Conservation (phyloP, 768 basidiomycete genomes). For the Serendipita vermifera region DNA sequence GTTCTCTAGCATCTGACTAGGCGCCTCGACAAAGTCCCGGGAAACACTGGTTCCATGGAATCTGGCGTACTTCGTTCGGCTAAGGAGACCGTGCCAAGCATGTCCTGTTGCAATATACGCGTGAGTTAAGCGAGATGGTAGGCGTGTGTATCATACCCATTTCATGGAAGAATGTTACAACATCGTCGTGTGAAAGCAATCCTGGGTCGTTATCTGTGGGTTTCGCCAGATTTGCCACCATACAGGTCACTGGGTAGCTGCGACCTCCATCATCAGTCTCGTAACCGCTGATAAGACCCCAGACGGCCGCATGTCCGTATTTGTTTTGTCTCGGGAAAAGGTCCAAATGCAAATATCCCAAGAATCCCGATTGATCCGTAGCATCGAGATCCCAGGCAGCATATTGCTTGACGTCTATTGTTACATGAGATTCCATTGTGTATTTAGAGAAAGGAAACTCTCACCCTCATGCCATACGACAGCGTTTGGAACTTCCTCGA, state of each 20-base stretch:
- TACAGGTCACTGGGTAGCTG: constrained; percentile 61
- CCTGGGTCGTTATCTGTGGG: constrained; percentile 68
- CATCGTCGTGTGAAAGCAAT: constrained; percentile 76
- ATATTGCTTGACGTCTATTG: constrained; percentile 65
- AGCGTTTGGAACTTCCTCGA: constrained; percentile 32
- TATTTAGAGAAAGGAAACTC: constrained; percentile 8
- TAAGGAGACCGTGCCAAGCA: constrained; percentile 42
- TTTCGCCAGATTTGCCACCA: constrained; percentile 89
- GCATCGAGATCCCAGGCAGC: constrained; percentile 74
- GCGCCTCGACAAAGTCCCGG: constrained; percentile 78
- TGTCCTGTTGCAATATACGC: constrained; percentile 39
- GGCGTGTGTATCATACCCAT: not conserved
- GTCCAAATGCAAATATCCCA: constrained; percentile 81
- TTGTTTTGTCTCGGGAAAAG: constrained; percentile 72
- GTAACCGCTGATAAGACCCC: constrained; percentile 60
- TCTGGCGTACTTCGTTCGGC: constrained; percentile 51
- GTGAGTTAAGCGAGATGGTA: not conserved
- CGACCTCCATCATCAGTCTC: constrained; percentile 40
- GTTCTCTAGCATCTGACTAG: constrained; percentile 86
- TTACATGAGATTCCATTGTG: constrained; percentile 4
- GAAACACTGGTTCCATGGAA: constrained; percentile 79
- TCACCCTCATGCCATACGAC: constrained; percentile 72
- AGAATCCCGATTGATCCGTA: constrained; percentile 53
- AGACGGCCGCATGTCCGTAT: constrained; percentile 80
- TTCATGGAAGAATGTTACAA: constrained; percentile 87